Base-by-base conservation (phyloP, 805 yeast species). In the Kodamaea hsintzibuensis region DNA sequence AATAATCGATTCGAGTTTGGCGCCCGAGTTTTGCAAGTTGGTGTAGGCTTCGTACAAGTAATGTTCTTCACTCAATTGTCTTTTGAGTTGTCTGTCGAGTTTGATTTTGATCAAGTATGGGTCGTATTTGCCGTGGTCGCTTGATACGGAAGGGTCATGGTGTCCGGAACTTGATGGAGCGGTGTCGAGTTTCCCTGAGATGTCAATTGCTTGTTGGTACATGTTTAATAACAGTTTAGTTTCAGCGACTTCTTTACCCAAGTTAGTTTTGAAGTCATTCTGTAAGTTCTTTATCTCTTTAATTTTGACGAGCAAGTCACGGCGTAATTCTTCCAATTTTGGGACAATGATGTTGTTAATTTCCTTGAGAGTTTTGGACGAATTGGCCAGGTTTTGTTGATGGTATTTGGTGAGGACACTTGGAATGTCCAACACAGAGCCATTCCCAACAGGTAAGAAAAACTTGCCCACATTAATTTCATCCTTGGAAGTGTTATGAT, bases 1-100 rank as follows among this genome's bases (percentile, higher is more conserved):
- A 18, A 95, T 95, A 56, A 91, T 93, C 62, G 88, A 85, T 59
- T 76, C 99, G 57, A 95, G 79, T 66, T 91, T 95, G 54, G 86
- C 85, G 49, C 96, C 97, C 1, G 97, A 87, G 38, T 83, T 82
- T 73, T 93, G 96, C 60, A 92, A 79, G 70, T 93, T 92, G 60
- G 85, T 78, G 67, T 82, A 93, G 0, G 98, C 97, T 67, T 92
- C 97, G 65, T 91, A 90, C 47, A 93, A 76, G 63, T 85, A 88
- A 69, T 87, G 88, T 68, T 93, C 98, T 70, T 91, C 97, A 16
- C 80, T 79, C 45, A 93, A 70, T 67, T 91, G 97, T 60, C 80
- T 82, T 62, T 81, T 85, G 63, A 95, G 82, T 68, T 88, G 93
- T 65, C 83, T 79, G 61, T 93, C 97, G 59, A 93, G 75, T 42